phyloP scores from a whole-genome alignment of 2,329 filamentous ascomycete genomes.

The Colletotrichum orbiculare region DNA sequence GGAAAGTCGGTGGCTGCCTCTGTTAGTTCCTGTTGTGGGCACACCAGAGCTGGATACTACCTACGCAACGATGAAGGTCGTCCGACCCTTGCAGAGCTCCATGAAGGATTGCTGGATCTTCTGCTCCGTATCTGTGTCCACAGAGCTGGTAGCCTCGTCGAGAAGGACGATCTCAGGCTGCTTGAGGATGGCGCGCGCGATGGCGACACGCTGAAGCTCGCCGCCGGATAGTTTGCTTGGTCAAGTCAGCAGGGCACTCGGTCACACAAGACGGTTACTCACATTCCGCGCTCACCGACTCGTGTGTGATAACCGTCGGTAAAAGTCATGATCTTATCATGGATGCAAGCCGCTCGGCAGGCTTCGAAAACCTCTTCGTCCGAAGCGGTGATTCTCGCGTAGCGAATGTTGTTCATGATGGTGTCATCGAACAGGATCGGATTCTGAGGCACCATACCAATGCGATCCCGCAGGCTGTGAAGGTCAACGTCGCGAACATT shows the following conservation, averaged over 20 bases:
- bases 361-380: constrained; percentile 67
- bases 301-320: constrained; percentile 62
- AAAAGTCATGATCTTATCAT: constrained; percentile 67
- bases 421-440: constrained; percentile 68
- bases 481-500: constrained; percentile 66
- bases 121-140: constrained; percentile 77
- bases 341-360: constrained; percentile 66
- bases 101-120: constrained; percentile 73
- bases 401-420: constrained; percentile 69
- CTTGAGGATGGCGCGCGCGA: constrained; percentile 78
- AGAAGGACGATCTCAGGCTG: constrained; percentile 80
- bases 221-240: constrained; percentile 71
- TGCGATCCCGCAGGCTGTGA: constrained; percentile 61
- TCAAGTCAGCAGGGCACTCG: constrained; percentile 37
- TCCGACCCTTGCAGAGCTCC: constrained; percentile 68
- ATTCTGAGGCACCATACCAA: constrained; percentile 67
- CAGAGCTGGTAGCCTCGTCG: constrained; percentile 82
- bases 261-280: constrained; percentile 36
- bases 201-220: constrained; percentile 74
- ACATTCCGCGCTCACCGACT: constrained; percentile 63
- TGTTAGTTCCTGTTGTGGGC: constrained; percentile 21
- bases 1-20: constrained; percentile 70
- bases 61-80: constrained; percentile 74
- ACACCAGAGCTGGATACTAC: constrained; percentile 40
- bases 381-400: constrained; percentile 63